Base-by-base conservation (phyloP, 192 early-diverging fungal genomes). In the Podila minutissima region DNA sequence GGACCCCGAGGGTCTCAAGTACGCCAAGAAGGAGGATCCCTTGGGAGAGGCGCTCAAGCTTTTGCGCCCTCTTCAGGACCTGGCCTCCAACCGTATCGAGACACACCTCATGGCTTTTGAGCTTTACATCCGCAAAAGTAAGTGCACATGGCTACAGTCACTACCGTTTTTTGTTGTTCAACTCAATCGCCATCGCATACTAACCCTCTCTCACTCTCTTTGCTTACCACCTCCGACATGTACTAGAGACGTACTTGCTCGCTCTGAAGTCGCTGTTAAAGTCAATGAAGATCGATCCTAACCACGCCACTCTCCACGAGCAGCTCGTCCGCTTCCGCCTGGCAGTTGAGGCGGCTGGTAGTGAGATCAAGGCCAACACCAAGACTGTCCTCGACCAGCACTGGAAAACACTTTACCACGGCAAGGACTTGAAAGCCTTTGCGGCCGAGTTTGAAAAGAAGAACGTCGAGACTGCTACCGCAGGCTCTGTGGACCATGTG, bases 21-120 rank as follows among this genome's bases (percentile, higher is more conserved):
- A 83, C 70, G 62, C 90, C 28, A 84, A 91, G 59, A 88, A 89
- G 22, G 83, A 76, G 13, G 90, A 93, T 79, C 91, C 92, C 59
- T 82, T 98, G 26, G 91, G 82, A 3, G 93, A 93, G 31, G 93
- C 95, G 6, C 87, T 92, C 55, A 91, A 92, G 82, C 94, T 96
- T 55, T 83, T 96, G 53, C 87, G 91, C 69, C 90, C 90, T 15
- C 85, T 99, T 19, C 83, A 91, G 62, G 83, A 87, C 35, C 60
- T 91, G 69, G 77, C 88, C 28, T 77, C 89, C 19, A 74, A 84
- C 9, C 71, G 74, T 15, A 76, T 93, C 19, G 92, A 95, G 66
- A 88, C 83, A 8, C 89, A 92, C 60, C 67, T 89, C 22, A 84
- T 95, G 59, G 91, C 85, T 17, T 87, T 85, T 71, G 88, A 89